Conservation (phyloP, 768 basidiomycete genomes). For the Calocybe indica region DNA sequence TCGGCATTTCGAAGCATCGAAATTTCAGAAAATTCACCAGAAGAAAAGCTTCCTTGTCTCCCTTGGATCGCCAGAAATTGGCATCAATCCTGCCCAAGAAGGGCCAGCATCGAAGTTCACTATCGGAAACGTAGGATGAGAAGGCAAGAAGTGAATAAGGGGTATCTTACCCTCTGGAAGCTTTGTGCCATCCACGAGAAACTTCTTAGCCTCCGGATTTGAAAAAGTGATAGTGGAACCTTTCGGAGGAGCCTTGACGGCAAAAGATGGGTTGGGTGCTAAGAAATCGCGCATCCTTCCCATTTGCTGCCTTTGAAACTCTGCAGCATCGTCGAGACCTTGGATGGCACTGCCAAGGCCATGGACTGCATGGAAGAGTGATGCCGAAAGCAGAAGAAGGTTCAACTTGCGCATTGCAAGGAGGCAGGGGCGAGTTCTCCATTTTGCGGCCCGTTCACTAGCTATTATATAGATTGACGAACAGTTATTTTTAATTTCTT, state of each 20-base stretch:
- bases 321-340: slow-evolving; percentile 35
- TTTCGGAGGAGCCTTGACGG: slow-evolving; percentile 10
- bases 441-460: too few species aligned
- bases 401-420: not conserved
- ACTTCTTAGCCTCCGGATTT: slow-evolving; percentile 52
- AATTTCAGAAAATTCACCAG: slow-evolving; percentile 19
- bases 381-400: slow-evolving; percentile 10
- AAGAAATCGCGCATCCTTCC: slow-evolving; percentile 32
- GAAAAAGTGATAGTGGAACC: slow-evolving; percentile 47
- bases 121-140: slow-evolving; percentile 15
- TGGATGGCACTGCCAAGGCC: slow-evolving; percentile 25
- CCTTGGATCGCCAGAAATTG: slow-evolving; percentile 48
- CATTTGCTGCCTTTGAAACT: slow-evolving; percentile 42
- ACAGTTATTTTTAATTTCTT: too few species aligned
- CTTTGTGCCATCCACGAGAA: slow-evolving; percentile 40
- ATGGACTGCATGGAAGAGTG: slow-evolving; percentile 9
- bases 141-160: not conserved
- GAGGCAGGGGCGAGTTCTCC: too few species aligned
- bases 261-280: slow-evolving; percentile 16
- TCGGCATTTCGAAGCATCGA: not conserved
- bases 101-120: slow-evolving; percentile 66
- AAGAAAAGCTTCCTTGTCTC: slow-evolving; percentile 59
- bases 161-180: slow-evolving; percentile 32
- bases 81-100: slow-evolving; percentile 63
- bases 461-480: too few species aligned